These are phyloP conservation scores for Saksenaea oblongispora DNA, from an alignment of 371 early-diverging fungal genomes.

Conservation along the genomic window DNA sequence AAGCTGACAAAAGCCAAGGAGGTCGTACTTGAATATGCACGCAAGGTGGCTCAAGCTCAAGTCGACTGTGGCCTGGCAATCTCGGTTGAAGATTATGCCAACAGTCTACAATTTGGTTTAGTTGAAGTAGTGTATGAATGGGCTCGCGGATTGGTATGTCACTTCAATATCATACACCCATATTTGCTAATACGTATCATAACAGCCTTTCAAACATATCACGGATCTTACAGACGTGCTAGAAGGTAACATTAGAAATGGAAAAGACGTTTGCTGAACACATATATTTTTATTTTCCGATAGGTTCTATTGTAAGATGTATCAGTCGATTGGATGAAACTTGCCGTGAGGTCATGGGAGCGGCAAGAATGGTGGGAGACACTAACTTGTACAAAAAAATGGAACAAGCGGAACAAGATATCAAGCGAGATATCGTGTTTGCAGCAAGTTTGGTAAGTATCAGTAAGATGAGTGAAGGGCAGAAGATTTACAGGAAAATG, in stretches of 20 bases:
- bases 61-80: conserved; percentile 69
- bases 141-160: conserved; percentile 85
- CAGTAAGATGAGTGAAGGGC: neutral
- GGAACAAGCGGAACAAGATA: conserved; percentile 88
- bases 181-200: neutral
- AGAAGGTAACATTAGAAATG: conserved; percentile 65
- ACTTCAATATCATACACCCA: neutral
- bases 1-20: conserved; percentile 63
- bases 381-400: conserved; percentile 91
- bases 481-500: neutral
- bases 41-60: conserved; percentile 76
- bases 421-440: conserved; percentile 99
- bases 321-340: conserved; percentile 98
- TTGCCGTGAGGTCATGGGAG: conserved; percentile 92
- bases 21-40: conserved; percentile 63
- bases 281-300: conserved; percentile 19
- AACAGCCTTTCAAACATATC: conserved; percentile 91
- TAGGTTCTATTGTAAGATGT: conserved; percentile 92
- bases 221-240: conserved; percentile 93
- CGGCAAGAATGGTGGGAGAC: conserved; percentile 96
- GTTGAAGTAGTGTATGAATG: conserved; percentile 99
- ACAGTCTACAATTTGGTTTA: conserved; percentile 79
- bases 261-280: neutral
- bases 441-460: conserved; percentile 85
- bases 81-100: conserved; percentile 51